Base-by-base conservation (phyloP, 352 stramenopile genomes). In the Halophytophthora batemanensis region DNA sequence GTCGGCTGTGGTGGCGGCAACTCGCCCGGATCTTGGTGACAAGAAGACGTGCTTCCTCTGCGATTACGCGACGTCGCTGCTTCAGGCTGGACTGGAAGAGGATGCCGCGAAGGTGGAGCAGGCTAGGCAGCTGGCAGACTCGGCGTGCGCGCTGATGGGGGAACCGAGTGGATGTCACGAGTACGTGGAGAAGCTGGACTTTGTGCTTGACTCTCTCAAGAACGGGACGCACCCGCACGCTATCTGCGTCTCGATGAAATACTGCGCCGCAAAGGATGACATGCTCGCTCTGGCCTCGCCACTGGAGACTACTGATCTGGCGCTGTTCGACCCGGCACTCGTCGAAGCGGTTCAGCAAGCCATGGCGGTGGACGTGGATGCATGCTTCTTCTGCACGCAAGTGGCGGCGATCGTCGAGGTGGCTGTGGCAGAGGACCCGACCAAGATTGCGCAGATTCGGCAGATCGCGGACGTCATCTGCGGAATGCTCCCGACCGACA, bases 351-450 rank as follows among this genome's bases (percentile, higher is more conserved):
- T 77, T 39, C 64, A 71, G 23, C 51, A 77, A 12, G 60, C 63
- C 6, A 70, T 82, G 49, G 42, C 62, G 36, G 25, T 51, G 6
- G 61, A 69, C 12, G 53, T 71, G 36, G 63, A 86, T 44, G 53
- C 50, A 0, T 90, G 80, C 49, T 87, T 87, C 48, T 78, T 88
- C 50, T 90, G 80, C 63, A 83, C 71, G n/a, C 69, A 88, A 70
- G 49, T 87, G 25, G 63, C 75, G 14, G 74, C 54, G 3, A 38
- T 86, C 17, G 57, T 88, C 14, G 64, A 83, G 55, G 58, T 84
- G 3, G 77, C 69, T 14, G 50, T 88, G n/a, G 64, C 63, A 36
- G 50, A 85, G 58, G 64, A 90, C 22, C 68, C 71, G 34, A 66
- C 55, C 19, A 57, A 86, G 52, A 71, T 88, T 36, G 25, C 66